phyloP scores from a whole-genome alignment of 2,329 filamentous ascomycete genomes.

The Calonectria naviculata region DNA sequence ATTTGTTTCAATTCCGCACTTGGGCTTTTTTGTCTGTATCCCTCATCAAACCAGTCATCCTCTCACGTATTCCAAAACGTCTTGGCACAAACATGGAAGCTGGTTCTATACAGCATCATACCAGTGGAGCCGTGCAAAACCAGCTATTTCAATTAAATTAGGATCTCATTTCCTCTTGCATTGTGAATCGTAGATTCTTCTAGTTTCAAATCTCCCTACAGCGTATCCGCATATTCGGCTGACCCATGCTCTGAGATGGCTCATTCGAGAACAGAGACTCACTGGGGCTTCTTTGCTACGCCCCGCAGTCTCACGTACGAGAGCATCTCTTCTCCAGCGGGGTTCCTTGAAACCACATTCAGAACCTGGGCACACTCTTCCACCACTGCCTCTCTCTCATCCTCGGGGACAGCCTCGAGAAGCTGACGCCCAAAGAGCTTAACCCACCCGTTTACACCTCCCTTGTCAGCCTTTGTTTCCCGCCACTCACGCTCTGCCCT shows the following conservation, averaged over 20 bases:
- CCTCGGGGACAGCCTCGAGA: slow-evolving; percentile 62
- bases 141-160: not conserved
- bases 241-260: not conserved
- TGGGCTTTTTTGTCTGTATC: not conserved
- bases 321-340: slow-evolving; percentile 66
- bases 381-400: slow-evolving; percentile 62
- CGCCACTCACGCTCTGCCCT: slow-evolving; percentile 72
- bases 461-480: slow-evolving; percentile 67
- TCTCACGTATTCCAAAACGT: not conserved
- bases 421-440: slow-evolving; percentile 70
- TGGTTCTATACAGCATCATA: not conserved
- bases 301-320: slow-evolving; percentile 66
- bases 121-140: not conserved
- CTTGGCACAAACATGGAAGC: not conserved
- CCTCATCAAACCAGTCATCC: not conserved
- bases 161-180: not conserved
- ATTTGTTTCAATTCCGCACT: not conserved
- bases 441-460: slow-evolving; percentile 75
- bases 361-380: slow-evolving; percentile 66
- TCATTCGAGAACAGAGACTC: not conserved
- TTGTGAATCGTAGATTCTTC: not conserved
- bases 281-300: slow-evolving; percentile 53
- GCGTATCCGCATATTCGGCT: not conserved
- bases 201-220: not conserved
- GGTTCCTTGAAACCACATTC: slow-evolving; percentile 64